Conservation (phyloP, 805 yeast species). For the Suhomyces sp. region DNA sequence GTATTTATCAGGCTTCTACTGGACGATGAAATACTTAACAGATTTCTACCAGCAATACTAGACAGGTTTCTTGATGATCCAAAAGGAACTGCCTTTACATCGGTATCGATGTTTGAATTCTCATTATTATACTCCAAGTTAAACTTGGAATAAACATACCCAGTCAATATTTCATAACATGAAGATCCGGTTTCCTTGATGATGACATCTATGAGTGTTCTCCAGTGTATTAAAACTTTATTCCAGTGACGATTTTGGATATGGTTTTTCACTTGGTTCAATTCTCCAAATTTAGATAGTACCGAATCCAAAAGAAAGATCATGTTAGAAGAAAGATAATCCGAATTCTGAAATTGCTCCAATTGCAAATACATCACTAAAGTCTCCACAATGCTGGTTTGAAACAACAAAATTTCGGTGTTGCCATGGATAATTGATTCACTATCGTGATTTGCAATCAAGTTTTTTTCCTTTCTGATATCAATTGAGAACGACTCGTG, state of each 20-base stretch:
- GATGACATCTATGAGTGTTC: conserved; percentile 26
- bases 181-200: conserved; percentile 38
- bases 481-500: conserved; percentile 16
- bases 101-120: conserved; percentile 1
- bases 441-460: conserved; percentile 24
- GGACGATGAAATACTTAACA: not conserved
- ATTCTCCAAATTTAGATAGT: conserved; percentile 29
- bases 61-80: not conserved
- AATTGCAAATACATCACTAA: conserved; percentile 38
- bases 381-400: conserved; percentile 34
- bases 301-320: conserved; percentile 28
- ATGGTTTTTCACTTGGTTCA: conserved; percentile 22
- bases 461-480: conserved; percentile 21
- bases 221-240: conserved; percentile 29
- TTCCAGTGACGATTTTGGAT: conserved; percentile 35
- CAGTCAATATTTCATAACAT: conserved; percentile 36
- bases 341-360: conserved; percentile 39
- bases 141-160: conserved; percentile 31
- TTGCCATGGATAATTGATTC: conserved; percentile 22
- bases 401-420: conserved; percentile 22
- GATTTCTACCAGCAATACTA: not conserved
- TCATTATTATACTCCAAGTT: conserved; percentile 13
- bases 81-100: not conserved
- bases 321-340: conserved; percentile 32
- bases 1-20: conserved; percentile 5